A percentile compares a stretch with the other conserved stretches of the same genome.
These are phyloP conservation scores for Penicillium odoratum DNA, from an alignment of 495 filamentous ascomycete genomes.

Conservation along the genomic window DNA sequence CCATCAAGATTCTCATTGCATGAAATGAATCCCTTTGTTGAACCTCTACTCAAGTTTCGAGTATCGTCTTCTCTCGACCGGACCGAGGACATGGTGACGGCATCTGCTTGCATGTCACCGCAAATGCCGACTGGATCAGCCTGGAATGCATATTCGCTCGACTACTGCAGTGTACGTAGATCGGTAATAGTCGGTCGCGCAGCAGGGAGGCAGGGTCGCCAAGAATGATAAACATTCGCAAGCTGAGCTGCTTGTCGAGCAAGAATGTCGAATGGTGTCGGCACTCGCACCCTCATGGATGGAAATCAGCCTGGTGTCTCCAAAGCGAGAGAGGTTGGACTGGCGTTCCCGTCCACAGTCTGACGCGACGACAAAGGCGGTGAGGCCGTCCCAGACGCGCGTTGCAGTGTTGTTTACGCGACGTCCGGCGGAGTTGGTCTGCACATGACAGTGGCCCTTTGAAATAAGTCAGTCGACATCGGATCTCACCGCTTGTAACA, in stretches of 20 bases:
- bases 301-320: background rate
- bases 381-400: background rate
- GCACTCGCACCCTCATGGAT: background rate
- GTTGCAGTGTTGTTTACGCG: background rate
- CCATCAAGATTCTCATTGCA: background rate
- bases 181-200: no score
- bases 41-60: background rate
- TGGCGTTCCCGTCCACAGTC: background rate
- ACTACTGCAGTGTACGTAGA: background rate
- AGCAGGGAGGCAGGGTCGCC: background rate
- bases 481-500: background rate
- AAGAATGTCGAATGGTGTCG: background rate
- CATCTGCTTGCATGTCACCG: no score
- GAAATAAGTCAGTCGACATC: background rate
- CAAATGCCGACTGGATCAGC: no score
- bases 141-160: background rate
- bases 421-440: background rate
- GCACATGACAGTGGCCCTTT: background rate
- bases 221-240: background rate
- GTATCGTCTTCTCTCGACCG: background rate
- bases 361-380: background rate
- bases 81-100: no score
- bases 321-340: background rate
- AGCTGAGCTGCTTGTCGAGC: background rate
- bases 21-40: background rate